A percentile compares a stretch with the other conserved stretches of the same genome.
These are phyloP conservation scores for Eremothecium cymbalariae DNA, from an alignment of 1,139 yeast genomes.

Conservation along the genomic window DNA sequence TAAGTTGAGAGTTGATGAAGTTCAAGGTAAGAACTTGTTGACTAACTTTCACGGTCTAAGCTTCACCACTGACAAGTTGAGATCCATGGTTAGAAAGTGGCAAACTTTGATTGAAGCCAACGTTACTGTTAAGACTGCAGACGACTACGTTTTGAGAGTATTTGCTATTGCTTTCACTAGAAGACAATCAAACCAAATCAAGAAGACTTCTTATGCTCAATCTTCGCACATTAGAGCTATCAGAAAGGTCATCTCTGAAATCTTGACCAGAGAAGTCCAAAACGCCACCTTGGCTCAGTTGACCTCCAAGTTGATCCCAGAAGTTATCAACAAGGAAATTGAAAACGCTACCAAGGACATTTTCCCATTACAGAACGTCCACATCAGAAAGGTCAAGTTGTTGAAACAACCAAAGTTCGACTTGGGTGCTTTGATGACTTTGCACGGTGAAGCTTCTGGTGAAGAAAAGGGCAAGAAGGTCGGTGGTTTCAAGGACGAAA, in stretches of 20 bases:
- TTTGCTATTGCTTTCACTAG: conserved; percentile 90
- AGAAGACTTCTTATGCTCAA: conserved; percentile 89
- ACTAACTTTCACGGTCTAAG: conserved; percentile 95
- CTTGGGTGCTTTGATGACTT: conserved; percentile 77
- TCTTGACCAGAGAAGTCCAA: conserved; percentile 78
- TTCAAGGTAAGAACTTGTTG: conserved; percentile 84
- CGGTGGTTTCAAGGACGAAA: conserved; percentile 82
- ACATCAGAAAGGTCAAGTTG: conserved; percentile 86
- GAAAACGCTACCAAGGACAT: conserved; percentile 78
- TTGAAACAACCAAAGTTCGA: conserved; percentile 89
- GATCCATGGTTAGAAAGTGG: conserved; percentile 89
- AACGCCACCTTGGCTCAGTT: conserved; percentile 81
- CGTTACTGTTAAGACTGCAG: conserved; percentile 86
- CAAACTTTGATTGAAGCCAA: conserved; percentile 86
- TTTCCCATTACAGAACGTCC: conserved; percentile 86
- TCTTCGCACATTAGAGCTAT: conserved; percentile 79
- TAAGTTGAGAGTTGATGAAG: conserved; percentile 86
- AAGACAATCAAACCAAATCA: conserved; percentile 82
- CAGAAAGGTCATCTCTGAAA: conserved; percentile 81
- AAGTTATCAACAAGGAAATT: conserved; percentile 85
- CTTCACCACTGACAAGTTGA: conserved; percentile 84
- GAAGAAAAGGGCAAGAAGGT: conserved; percentile 92
- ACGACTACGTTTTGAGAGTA: conserved; percentile 81
- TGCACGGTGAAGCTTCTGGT: conserved; percentile 80
- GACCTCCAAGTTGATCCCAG: conserved; percentile 82